Evolutionary conservation across 768 basidiomycete species (phyloP).

Genomic region (Suillus decipiens): DNA sequence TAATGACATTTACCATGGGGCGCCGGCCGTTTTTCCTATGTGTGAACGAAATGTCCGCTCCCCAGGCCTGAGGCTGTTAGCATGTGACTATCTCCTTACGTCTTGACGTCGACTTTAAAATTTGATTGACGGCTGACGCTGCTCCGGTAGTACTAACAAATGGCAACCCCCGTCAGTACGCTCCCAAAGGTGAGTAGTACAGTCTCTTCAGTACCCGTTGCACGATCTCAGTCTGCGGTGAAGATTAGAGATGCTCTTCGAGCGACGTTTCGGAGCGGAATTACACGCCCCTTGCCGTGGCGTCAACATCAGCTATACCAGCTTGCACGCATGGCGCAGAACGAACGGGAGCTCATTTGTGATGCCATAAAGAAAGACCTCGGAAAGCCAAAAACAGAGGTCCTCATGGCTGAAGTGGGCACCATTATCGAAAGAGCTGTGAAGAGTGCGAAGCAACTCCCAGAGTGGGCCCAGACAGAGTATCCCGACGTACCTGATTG

Average conservation of each 20-base stretch:
- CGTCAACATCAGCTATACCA: constrained; percentile 66
- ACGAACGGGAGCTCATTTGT: constrained; percentile 56
- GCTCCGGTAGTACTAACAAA: not conserved
- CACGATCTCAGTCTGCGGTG: not conserved
- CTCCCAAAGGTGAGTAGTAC: constrained; percentile 26
- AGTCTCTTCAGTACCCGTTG: not conserved
- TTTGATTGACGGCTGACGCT: not conserved
- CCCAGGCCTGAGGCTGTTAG: not conserved
- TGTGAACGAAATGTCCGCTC: not conserved
- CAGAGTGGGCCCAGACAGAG: constrained; percentile 57
- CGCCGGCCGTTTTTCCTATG: not conserved
- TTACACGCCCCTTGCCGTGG: constrained; percentile 55
- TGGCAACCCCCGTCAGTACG: constrained; percentile 21
- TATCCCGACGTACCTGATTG: constrained; percentile 37
- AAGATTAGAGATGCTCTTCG: constrained; percentile 42
- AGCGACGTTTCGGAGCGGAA: constrained; percentile 51
- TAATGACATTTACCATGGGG: not conserved
- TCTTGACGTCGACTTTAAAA: not conserved
- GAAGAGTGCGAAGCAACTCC: constrained; percentile 49
- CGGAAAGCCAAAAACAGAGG: constrained; percentile 42
- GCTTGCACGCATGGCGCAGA: constrained; percentile 60
- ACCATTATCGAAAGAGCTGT: constrained; percentile 43
- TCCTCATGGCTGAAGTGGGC: constrained; percentile 46
- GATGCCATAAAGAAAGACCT: constrained; percentile 49
- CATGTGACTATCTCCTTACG: not conserved